Evolutionary conservation across 805 yeast species (phyloP), one percentile per base, ranked within the genome.

Genomic region (Kuraishia molischiana): DNA sequence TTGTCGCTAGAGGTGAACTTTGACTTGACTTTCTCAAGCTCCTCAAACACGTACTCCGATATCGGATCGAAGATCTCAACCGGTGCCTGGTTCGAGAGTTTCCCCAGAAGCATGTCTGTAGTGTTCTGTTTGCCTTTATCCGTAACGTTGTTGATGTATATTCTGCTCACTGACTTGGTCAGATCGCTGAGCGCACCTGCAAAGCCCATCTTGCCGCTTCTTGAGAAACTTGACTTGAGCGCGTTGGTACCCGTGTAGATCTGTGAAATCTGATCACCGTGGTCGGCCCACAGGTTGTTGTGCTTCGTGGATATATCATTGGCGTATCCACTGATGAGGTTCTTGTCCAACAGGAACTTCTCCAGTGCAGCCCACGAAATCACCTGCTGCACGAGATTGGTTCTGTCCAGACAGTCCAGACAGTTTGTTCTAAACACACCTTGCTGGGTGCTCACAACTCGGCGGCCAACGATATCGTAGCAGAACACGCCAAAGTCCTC

Each of bases 201-300:
- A 38, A 92, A 62, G 32, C 90, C 86, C 97, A 89, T 87, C 51
- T 89, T 90, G 19, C 98, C 98, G 21, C 85, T 79, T 53, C 99
- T 73, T 2, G 97, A 85, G 52, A 83, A 92, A 3, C 96, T 86
- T 0, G 96, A 85, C 58, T 92, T 92, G 44, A 92, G 67, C 0
- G 99, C 99, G 43, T 95, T 95, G 0, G 99, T 92, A 21, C 98
- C 97, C 0, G 98, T 90, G 59, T 92, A 92, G 14, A 92, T 90
- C 54, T 85, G 94, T 2, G 96, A 85, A 4, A 92, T 79, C 46
- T 86, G 95, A 58, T 92, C 98, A 40, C 98, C 99, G 57, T 92
- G 92, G 56, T 92, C 96, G 1, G 99, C 99, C 98, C 98, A 92
- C 15, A 92, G 62, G 5, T 84, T 73, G 47, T 89, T 85, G 46